Conservation (phyloP, 2,329 filamentous ascomycete genomes). For the Cryphonectria parasitica region DNA sequence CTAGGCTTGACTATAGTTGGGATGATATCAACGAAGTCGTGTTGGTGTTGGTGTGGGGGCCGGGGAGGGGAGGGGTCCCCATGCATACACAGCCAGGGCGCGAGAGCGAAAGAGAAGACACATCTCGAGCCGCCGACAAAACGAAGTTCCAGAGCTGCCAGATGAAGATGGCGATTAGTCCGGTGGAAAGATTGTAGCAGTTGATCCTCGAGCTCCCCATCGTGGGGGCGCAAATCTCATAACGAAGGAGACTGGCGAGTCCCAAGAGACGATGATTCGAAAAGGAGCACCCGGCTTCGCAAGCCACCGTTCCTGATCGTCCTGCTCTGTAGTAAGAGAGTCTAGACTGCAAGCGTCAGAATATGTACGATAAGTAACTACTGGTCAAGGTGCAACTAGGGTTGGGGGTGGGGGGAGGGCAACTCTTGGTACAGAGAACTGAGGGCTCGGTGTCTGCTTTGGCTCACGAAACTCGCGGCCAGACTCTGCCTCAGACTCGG, state of each 20-base stretch:
- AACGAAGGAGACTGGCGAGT: neutral
- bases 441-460: neutral
- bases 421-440: neutral
- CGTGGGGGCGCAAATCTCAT: neutral
- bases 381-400: neutral
- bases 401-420: neutral
- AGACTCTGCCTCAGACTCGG: constrained; percentile 11
- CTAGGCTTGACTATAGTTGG: constrained; percentile 20
- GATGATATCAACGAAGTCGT: constrained; percentile 21
- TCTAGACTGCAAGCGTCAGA: neutral
- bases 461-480: constrained; percentile 7
- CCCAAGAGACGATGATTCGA: neutral
- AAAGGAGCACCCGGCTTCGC: neutral
- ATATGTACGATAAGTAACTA: neutral
- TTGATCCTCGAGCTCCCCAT: neutral
- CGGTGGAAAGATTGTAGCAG: neutral
- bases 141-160: neutral
- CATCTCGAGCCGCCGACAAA: neutral
- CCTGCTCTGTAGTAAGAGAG: neutral
- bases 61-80: constrained; percentile 3
- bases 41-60: neutral
- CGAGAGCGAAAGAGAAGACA: constrained; percentile 15
- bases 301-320: neutral
- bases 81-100: constrained; percentile 10
- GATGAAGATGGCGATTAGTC: neutral